Evolutionary conservation across 2,329 filamentous ascomycete species (phyloP), one percentile per base, ranked within the genome.

Genomic region (Sclerotinia spermophila): DNA sequence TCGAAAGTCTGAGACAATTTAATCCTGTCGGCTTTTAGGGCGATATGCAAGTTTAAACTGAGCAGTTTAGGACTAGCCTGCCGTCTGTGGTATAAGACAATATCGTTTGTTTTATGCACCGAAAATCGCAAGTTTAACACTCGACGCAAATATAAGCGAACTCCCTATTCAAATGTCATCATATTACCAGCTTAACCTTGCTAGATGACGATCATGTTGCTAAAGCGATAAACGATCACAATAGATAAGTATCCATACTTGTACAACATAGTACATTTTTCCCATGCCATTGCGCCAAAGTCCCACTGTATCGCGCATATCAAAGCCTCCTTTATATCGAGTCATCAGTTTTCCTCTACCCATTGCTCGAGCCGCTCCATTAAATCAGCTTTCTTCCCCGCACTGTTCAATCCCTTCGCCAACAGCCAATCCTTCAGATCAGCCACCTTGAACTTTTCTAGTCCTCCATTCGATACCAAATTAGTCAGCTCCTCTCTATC

Each of bases 341-440:
- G 45, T 19, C 21, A 65, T 69, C 13, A 64, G 24, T 64, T 45
- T 13, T 11, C 38, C 21, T 70, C 62, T 1, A 67, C 53, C 68
- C 68, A 70, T 24, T 67, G 53, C 53, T 70, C 68, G 1, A 70
- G 42, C 19, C 51, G 58, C 51, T 67, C 48, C 15, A 67, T 35
- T 17, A 70, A 58, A 40, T 70, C 61, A 13, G 62, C 53, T 55
- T 70, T 70, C 62, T 60, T 70, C 4, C 68, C 68, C 21, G 13
- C 38, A 17, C 30, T 21, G 6, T 35, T 59, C 24, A 70, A 53
- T 0, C 68, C 68, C 42, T 67, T 70, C n/a, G 24, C 53, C 11
- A 59, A 1, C 17, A 70, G 33, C 24, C 40, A 70, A 3, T 70
- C 68, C n/a, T 70, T 70, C 64, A 70, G 67, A n/a, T 70, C 68